Conservation (phyloP, 106 monocot genomes). For the Triglochin maritima region DNA sequence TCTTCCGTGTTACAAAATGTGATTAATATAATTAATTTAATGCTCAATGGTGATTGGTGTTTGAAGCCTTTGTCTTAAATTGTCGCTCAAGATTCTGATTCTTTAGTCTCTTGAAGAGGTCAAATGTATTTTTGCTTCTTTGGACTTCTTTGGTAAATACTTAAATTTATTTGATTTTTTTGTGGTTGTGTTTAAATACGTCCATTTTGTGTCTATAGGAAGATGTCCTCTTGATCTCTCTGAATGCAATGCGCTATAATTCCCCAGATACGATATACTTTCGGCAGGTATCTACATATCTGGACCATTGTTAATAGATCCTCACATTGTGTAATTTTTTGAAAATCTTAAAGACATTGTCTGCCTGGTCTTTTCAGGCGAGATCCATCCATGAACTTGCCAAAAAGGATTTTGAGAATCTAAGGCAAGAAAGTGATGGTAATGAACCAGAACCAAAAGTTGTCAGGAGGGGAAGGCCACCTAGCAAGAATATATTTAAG, state of each 20-base stretch:
- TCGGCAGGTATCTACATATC: conserved; percentile 46
- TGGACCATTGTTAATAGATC: background rate
- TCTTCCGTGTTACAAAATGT: too few relatives aligned
- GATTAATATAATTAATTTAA: too few relatives aligned
- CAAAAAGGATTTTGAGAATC: conserved; percentile 77
- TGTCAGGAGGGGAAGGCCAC: conserved; percentile 68
- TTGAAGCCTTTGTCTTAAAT: too few relatives aligned
- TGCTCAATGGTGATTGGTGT: too few relatives aligned
- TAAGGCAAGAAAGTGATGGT: conserved; percentile 64
- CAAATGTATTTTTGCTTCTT: too few relatives aligned
- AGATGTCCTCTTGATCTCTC: conserved; percentile 70
- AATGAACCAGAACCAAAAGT: conserved; percentile 52
- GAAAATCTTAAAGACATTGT: background rate
- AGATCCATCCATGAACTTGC: conserved; percentile 76
- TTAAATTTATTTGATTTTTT: too few relatives aligned
- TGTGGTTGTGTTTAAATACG: background rate
- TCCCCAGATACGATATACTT: conserved; percentile 72
- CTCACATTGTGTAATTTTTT: background rate
- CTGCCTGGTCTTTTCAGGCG: conserved; percentile 34
- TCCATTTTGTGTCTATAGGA: conserved; percentile 29
- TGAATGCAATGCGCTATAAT: conserved; percentile 87
- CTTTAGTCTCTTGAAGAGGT: too few relatives aligned
- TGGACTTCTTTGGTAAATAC: too few relatives aligned
- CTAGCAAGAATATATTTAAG: conserved; percentile 42
- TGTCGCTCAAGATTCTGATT: too few relatives aligned